phyloP scores from a whole-genome alignment of 2,329 filamentous ascomycete species.

The Aspergillus fumigatiaffinis region DNA sequence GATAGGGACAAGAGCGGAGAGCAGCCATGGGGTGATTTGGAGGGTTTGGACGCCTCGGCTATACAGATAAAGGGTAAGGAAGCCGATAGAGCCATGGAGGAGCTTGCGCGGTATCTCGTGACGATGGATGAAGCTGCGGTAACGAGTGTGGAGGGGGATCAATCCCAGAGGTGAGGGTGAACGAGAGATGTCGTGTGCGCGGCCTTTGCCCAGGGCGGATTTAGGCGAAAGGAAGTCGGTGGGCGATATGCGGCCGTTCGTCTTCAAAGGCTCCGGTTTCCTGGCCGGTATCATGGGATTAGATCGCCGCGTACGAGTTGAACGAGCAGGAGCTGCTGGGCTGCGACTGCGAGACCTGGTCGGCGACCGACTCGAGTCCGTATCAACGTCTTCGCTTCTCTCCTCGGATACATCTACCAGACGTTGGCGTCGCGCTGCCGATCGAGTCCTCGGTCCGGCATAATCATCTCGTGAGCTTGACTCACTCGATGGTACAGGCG shows the following conservation, averaged over 20 bases:
- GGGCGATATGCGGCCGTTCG: slow-evolving; percentile 33
- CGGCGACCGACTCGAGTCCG: slow-evolving; percentile 55
- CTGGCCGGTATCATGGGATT: slow-evolving; percentile 40
- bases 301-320: slow-evolving; percentile 44
- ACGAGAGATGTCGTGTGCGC: slow-evolving; percentile 84
- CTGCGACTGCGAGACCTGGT: slow-evolving; percentile 55
- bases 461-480: slow-evolving; percentile 56
- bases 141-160: slow-evolving; percentile 91
- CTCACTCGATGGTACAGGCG: slow-evolving; percentile 61
- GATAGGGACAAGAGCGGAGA: slow-evolving; percentile 78
- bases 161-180: slow-evolving; percentile 89
- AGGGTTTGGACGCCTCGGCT: slow-evolving; percentile 69
- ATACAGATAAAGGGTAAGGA: slow-evolving; percentile 86
- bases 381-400: slow-evolving; percentile 48
- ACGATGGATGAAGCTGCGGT: slow-evolving; percentile 87
- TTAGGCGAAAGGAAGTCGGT: slow-evolving; percentile 36
- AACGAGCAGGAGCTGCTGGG: slow-evolving; percentile 26
- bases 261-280: slow-evolving; percentile 33
- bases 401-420: slow-evolving; percentile 47
- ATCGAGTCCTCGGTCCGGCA: slow-evolving; percentile 72
- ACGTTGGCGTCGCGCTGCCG: slow-evolving; percentile 57
- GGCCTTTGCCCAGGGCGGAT: slow-evolving; percentile 53
- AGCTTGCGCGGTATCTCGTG: slow-evolving; percentile 94
- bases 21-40: slow-evolving; percentile 77
- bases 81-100: slow-evolving; percentile 94